Base-by-base conservation (phyloP, 1,284 basidiomycete species). In the Mycena sp. region DNA sequence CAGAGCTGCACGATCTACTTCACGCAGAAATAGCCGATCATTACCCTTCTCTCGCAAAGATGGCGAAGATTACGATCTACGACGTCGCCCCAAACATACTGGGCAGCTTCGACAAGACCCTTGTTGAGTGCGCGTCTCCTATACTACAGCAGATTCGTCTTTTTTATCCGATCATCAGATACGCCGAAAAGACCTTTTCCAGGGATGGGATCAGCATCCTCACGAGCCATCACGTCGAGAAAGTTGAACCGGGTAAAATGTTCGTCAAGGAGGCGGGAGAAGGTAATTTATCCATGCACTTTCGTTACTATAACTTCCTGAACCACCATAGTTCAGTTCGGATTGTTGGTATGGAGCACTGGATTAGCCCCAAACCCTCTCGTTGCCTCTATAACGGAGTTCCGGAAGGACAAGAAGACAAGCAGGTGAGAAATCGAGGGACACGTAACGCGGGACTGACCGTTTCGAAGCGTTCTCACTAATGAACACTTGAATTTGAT, bases 281-380 rank as follows among this genome's bases (percentile, higher is more conserved):
- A 79, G 83, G 83, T 79, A 30, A 23, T 40, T 28, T 29, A 4
- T 17, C n/a, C 26, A 26, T 45, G 54, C 23, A 14, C 40, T 21
- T n/a, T 2, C 50, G 63, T 29, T 25, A 38, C 75, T 66, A 6
- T n/a, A 16, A 30, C 30, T 41, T 26, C 12, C 26, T 32, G 51
- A 28, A 25, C 52, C 53, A n/a, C 28, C 53, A 3, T 59, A 91
- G 91, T 93, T 26, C 88, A 87, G 14, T 93, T 90, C 72, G 94
- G 94, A 16, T 79, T 95, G 38, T 83, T 94, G 6, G 93, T 96
- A 19, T 95, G 94, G 95, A 90, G 88, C 68, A 95, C 94, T 5
- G 93, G 93, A 2, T 81, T 96, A 9, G 85, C 91, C 10, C 87
- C 91, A 3, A 95, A 95, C 71, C 92, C 93, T 9, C 79, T 96